Base-by-base conservation (phyloP, 1,284 basidiomycete species). In the Sporisorium graminicola region DNA sequence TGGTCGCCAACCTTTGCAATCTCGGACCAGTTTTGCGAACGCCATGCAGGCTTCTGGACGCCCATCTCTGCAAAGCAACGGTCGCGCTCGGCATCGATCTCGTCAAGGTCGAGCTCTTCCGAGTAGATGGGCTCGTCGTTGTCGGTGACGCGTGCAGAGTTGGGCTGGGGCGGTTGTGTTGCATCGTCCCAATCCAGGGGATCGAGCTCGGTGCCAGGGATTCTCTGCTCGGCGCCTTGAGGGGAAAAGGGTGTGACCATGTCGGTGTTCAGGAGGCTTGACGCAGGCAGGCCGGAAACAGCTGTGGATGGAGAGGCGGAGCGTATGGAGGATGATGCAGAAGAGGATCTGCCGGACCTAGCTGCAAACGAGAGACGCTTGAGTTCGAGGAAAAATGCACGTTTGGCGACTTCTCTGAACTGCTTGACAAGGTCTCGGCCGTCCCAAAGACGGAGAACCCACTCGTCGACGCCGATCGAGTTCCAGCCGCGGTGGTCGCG, bases 381-480 rank as follows among this genome's bases (percentile, higher is more conserved):
- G 51, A 79, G 70, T 49, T 79, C 77, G 29, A 79, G 61, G 47
- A 76, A 79, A 51, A 71, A 76, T 13, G 68, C 68, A 16, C 68
- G 66, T 43, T 72, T 62, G 14, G 74, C 68, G 10, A 71, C 52
- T 42, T 76, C 74, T 35, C 74, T 61, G 49, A 76, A 72, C 16
- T 72, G 68, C 50, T 68, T 68, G 65, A 76, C 68, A n/a, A 76
- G 61, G 43, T 76, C 74, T 3, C 74, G 65, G 5, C 74, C 74
- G 20, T 76, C 74, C 74, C 74, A 76, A 29, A 76, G 68, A n/a
- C 77, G 51, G 7, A 79, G 58, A 26, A 79, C 59, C 77, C 77
- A 79, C 27, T 79, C 77, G 24, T 79, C 77, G 10, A 79, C 44
- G 47, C 77, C 77, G 57, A 79, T 79, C 50, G 62, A 74, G 44